A percentile compares a stretch with the other conserved stretches of the same genome.
Conservation (phyloP, 1,284 basidiomycete species). For the Hemileia vastatrix region DNA sequence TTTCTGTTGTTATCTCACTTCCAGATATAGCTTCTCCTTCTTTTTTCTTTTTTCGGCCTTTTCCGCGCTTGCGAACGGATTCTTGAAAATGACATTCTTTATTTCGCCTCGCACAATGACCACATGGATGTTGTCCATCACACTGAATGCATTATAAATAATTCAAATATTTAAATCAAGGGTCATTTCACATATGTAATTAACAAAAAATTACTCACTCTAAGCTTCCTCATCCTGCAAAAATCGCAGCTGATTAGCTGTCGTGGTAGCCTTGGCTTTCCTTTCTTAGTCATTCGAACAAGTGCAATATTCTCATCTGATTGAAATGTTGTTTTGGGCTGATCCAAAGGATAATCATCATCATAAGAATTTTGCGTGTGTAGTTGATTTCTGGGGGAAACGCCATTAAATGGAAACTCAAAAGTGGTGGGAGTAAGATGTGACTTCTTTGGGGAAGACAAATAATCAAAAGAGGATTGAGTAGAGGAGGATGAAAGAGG, state of each 20-base stretch:
- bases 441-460: too few relatives aligned
- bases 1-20: too few relatives aligned
- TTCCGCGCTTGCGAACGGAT: not conserved
- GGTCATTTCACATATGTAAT: not conserved
- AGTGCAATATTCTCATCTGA: too few relatives aligned
- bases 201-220: not conserved
- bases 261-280: not conserved
- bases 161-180: not conserved
- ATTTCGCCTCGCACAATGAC: not conserved
- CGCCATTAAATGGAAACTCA: too few relatives aligned
- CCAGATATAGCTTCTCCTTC: too few relatives aligned
- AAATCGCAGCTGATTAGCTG: conserved; percentile 4
- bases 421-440: too few relatives aligned
- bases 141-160: not conserved
- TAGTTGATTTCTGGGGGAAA: too few relatives aligned
- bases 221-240: not conserved
- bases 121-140: not conserved
- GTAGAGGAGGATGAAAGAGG: too few relatives aligned
- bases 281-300: not conserved
- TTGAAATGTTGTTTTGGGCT: too few relatives aligned
- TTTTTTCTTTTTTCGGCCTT: not conserved
- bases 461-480: too few relatives aligned
- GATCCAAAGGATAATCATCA: too few relatives aligned
- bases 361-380: too few relatives aligned
- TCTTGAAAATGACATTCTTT: not conserved